A percentile compares a stretch with the other conserved stretches of the same genome.
Evolutionary conservation across 2,329 filamentous ascomycete genomes (phyloP).

Genomic region (Calonectria crousiana): DNA sequence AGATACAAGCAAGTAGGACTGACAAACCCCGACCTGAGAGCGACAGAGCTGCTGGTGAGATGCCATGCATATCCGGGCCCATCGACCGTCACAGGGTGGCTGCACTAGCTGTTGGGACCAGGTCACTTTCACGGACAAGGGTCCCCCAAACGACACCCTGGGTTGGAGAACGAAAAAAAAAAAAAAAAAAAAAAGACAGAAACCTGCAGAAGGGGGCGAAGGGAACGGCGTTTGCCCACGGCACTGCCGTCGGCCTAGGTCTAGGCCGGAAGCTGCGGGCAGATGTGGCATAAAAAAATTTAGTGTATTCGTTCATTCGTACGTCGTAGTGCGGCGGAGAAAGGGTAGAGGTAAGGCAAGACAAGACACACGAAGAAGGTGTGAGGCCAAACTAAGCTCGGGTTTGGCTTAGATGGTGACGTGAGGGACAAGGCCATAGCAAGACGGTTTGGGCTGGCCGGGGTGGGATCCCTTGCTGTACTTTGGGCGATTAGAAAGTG

Average conservation of each 20-base stretch:
- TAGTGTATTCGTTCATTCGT: conserved; percentile 24
- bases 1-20: conserved; percentile 23
- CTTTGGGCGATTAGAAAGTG: conserved; percentile 40
- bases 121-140: conserved; percentile 33
- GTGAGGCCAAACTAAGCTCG: conserved; percentile 29
- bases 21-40: conserved; percentile 32
- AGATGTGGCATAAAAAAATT: conserved; percentile 13
- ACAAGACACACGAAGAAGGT: conserved; percentile 15
- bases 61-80: conserved; percentile 46
- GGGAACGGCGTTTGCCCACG: conserved; percentile 29
- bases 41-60: conserved; percentile 43
- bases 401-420: conserved; percentile 39
- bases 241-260: conserved; percentile 15
- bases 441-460: conserved; percentile 29
- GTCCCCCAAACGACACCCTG: conserved; percentile 29
- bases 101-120: conserved; percentile 47
- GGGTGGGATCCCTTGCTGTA: conserved; percentile 37
- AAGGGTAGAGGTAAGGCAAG: conserved; percentile 16
- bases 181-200: conserved; percentile 26
- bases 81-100: conserved; percentile 45
- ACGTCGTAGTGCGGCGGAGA: conserved; percentile 25
- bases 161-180: conserved; percentile 9
- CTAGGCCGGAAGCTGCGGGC: conserved; percentile 25
- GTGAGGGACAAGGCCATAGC: conserved; percentile 40
- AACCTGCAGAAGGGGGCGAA: conserved; percentile 36